Evolutionary conservation across 2,329 filamentous ascomycete genomes (phyloP).

Genomic region (Microdochium paspali): DNA sequence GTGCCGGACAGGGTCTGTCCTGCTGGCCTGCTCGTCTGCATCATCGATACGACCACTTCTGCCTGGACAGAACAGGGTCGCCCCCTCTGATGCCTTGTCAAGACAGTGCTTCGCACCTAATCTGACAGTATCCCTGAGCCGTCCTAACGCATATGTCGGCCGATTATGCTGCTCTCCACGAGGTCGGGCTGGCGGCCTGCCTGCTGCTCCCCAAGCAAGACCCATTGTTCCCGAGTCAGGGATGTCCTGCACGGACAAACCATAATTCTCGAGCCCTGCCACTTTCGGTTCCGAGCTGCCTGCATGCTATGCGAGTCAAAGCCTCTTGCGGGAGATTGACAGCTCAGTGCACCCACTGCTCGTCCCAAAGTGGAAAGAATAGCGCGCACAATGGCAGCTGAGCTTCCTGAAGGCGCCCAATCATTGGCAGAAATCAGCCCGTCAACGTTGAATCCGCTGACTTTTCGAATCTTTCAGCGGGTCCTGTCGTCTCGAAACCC

Average conservation of each 20-base stretch:
- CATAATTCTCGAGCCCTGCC: background rate
- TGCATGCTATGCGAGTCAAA: background rate
- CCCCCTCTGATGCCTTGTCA: too few species aligned
- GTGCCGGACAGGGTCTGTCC: too few species aligned
- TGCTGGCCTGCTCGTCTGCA: too few species aligned
- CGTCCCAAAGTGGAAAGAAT: background rate
- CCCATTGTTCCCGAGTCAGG: background rate
- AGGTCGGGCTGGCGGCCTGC: background rate
- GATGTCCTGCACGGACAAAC: background rate
- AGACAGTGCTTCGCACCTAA: too few species aligned
- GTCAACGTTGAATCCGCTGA: too few species aligned
- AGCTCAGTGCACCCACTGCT: background rate
- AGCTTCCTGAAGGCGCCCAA: background rate
- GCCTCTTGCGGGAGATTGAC: background rate
- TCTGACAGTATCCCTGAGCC: too few species aligned
- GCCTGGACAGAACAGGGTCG: too few species aligned
- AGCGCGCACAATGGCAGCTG: background rate
- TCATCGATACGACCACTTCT: too few species aligned
- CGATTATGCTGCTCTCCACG: too few species aligned
- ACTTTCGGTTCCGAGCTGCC: background rate
- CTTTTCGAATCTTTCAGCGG: too few species aligned
- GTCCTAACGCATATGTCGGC: too few species aligned
- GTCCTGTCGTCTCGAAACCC: too few species aligned
- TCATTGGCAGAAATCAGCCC: background rate
- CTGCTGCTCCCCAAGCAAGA: background rate